Base-by-base conservation (phyloP, 441 rosid genomes). In the Gossypium lobatum region DNA sequence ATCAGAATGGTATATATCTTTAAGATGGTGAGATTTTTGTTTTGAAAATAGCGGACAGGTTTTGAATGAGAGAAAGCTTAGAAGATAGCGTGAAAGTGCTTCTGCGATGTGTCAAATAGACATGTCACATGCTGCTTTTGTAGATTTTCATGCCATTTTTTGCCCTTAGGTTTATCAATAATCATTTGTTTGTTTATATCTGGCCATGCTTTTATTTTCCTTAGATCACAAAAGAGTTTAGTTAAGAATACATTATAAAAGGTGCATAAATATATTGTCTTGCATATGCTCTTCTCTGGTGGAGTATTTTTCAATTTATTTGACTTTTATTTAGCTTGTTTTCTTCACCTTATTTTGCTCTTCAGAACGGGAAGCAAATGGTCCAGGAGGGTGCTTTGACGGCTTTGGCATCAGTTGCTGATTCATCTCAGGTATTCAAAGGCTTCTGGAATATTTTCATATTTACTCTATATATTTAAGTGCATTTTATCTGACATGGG, bases 401-500 rank as follows among this genome's bases (percentile, higher is more conserved):
- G 23, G 86, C 82, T 17, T 71, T 87, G 55, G 88, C 86, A 46
- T 83, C 90, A 39, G 85, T 87, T 78, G 85, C 85, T 71, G 81
- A 74, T 71, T 82, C 90, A 60, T 80, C 86, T 59, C 83, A 78
- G 88, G 64, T 60, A 14, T 18, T 60, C 20, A 42, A 31, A 23
- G 71, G 8, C 71, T 64, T 53, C 48, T 63, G 55, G 28, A 57
- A 16, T 64, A 7, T 45, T 45, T 20, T n/a, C 7, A 28, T 50
- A 73, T 10, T 64, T 31, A 48, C 60, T 37, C 6, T 17, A 14
- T 54, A 61, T 55, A 54, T 69, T 61, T 37, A n/a, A 46, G 39
- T 63, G 58, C 59, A 59, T n/a, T 75, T 75, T 28, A 13, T 28
- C 75, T 78, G 73, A 78, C 65, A 11, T 52, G 6, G 8, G 46